Base-by-base conservation (phyloP, 1,284 basidiomycete genomes). In the Butyriboletus appendiculatus region DNA sequence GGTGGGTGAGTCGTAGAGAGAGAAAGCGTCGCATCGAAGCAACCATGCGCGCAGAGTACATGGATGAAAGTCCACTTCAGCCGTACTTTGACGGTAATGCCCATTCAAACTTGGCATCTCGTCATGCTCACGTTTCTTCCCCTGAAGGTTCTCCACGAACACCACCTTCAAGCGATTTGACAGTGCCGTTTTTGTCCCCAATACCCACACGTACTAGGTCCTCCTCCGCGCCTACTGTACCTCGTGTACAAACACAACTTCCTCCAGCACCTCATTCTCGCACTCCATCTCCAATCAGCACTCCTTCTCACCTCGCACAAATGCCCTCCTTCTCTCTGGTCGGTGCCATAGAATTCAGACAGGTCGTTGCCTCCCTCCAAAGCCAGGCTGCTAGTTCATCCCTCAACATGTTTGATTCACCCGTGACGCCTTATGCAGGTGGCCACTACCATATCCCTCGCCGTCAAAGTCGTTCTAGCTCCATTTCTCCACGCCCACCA, bases 321-420 rank as follows among this genome's bases (percentile, higher is more conserved):
- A 81, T 92, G 73, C 89, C 89, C 1, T 90, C 88, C 1, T 94
- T 95, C 71, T 96, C 94, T 7, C 81, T 98, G 2, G 82, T 97
- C 3, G 92, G 95, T 10, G 95, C 96, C 0, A 83, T 98, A 49
- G 96, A 98, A 70, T 98, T 98, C 72, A 80, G 93, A 28, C 88
- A 95, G 56, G 90, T 97, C 15, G 89, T 98, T 15, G 81, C 89
- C 16, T 89, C 88, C 0, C 77, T 98, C 10, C 82, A 86, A 53
- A 77, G 80, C 47, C 79, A 89, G 60, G 84, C 87, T 1, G 75
- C 85, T 0, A 74, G 76, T 0, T 73, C 80, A 0, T 77, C 82
- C 2, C 73, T 91, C 37, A 77, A 72, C 49, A 73, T 84, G 7
- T 91, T 92, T 58, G 87, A 90, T 49, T 81, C 79, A 30, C 87